Conservation (phyloP, 2,329 filamentous ascomycete genomes). For the Aureobasidium sp. region DNA sequence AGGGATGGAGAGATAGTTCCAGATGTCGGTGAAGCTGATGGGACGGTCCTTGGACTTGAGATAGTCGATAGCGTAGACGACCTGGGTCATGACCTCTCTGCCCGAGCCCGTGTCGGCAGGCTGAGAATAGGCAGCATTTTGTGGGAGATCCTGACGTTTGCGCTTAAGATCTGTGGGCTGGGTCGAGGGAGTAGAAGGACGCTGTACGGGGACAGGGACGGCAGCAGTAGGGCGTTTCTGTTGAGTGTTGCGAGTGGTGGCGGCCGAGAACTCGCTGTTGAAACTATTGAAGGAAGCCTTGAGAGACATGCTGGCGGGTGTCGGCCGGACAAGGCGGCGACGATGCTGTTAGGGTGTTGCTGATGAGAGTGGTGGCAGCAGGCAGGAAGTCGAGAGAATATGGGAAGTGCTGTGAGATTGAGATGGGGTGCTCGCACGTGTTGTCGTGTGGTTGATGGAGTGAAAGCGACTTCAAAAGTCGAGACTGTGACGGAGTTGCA, state of each 20-base stretch:
- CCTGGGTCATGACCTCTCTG: conserved; percentile 74
- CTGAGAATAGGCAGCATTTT: conserved; percentile 61
- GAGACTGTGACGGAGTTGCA: neutral
- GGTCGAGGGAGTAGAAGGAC: conserved; percentile 3
- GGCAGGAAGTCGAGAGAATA: neutral
- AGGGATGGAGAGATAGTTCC: conserved; percentile 68
- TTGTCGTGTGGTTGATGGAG: neutral
- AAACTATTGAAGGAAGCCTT: conserved; percentile 21
- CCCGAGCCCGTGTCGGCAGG: conserved; percentile 68
- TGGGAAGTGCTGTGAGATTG: no score
- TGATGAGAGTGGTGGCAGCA: neutral
- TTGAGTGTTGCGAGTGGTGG: conserved; percentile 21
- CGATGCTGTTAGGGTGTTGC: neutral
- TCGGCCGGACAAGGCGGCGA: neutral
- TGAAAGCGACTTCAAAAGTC: neutral
- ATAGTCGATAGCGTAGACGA: conserved; percentile 78
- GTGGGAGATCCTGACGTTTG: conserved; percentile 48
- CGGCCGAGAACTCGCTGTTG: conserved; percentile 23
- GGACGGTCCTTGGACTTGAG: conserved; percentile 62
- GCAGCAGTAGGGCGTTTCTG: conserved; percentile 4
- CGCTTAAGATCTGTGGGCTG: conserved; percentile 40
- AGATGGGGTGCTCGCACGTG: neutral
- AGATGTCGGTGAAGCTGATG: conserved; percentile 65
- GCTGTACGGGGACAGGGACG: neutral
- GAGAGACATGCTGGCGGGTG: conserved; percentile 22